Percentiles rank a stretch among this genome's conserved stretches.
Evolutionary conservation across 495 filamentous ascomycete genomes (phyloP).

Genomic region (Entonaema liquescens): DNA sequence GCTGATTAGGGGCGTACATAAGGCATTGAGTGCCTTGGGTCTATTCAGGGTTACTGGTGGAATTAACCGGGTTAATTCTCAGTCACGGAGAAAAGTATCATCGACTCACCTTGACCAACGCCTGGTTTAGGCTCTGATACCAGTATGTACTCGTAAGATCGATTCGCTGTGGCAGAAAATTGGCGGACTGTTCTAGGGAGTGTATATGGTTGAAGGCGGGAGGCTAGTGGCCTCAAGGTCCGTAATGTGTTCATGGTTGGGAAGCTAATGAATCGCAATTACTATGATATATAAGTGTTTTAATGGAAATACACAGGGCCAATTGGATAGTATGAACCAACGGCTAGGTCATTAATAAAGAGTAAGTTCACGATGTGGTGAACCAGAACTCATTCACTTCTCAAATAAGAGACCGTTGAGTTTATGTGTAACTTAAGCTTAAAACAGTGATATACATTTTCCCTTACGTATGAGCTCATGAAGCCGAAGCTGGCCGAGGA

Average conservation of each 20-base stretch:
- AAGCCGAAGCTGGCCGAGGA: constrained; percentile 48
- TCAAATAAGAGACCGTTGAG: not conserved
- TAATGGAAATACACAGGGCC: not conserved
- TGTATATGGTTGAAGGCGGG: constrained; percentile 61
- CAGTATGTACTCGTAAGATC: constrained; percentile 80
- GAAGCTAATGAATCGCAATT: constrained; percentile 23
- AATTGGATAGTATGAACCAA: constrained; percentile 9
- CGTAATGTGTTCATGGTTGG: constrained; percentile 64
- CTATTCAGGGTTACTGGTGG: constrained; percentile 88
- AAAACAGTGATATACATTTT: not conserved
- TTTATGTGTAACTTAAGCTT: not conserved
- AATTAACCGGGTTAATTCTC: constrained; percentile 19
- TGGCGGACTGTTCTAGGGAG: constrained; percentile 59
- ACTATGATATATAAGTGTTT: constrained; percentile 3
- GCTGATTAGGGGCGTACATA: constrained; percentile 83
- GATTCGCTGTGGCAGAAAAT: constrained; percentile 65
- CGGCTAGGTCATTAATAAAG: not conserved
- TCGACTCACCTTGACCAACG: constrained; percentile 78
- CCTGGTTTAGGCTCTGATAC: constrained; percentile 84
- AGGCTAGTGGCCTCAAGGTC: constrained; percentile 66
- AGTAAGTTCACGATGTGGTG: not conserved
- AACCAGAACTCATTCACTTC: not conserved
- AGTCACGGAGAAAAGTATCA: not conserved
- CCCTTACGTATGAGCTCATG: constrained; percentile 26
- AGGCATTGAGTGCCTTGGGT: constrained; percentile 92